phyloP scores from a whole-genome alignment of 129 eudicot species.

The carrot (Daucus carota) region DNA sequence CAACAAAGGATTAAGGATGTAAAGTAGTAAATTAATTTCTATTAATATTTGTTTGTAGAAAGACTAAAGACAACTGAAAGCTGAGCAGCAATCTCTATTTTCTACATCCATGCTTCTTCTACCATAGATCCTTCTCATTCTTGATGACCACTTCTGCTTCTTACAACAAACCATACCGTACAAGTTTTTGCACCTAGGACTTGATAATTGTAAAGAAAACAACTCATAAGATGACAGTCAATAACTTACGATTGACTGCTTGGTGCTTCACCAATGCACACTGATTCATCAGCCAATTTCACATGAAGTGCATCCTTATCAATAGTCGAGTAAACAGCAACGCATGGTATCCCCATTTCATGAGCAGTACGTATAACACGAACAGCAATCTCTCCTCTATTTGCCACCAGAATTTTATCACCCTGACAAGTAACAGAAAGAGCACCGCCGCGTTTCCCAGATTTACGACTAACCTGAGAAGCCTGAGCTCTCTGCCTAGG shows the following conservation, averaged over 20 bases:
- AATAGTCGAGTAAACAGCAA: slow-evolving; percentile 93
- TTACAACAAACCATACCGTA: not conserved
- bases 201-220: not conserved
- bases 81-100: not conserved
- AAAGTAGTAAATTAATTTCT: not conserved
- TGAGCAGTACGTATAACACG: slow-evolving; percentile 97
- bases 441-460: slow-evolving; percentile 54
- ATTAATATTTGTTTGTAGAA: not conserved
- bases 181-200: not conserved
- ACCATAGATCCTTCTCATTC: not conserved
- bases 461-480: slow-evolving; percentile 33
- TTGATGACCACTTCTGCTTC: not conserved
- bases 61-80: not conserved
- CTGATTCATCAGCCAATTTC: slow-evolving; percentile 92
- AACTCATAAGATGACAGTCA: too few relatives aligned
- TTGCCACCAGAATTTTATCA: slow-evolving; percentile 89
- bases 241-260: slow-evolving; percentile 91
- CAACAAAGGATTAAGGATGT: not conserved
- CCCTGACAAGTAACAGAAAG: slow-evolving; percentile 49
- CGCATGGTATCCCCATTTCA: slow-evolving; percentile 96
- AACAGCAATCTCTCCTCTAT: slow-evolving; percentile 98
- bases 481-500: slow-evolving; percentile 46
- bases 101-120: not conserved
- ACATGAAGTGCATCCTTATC: slow-evolving; percentile 99
- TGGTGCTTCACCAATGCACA: slow-evolving; percentile 99